A percentile compares a stretch with the other conserved stretches of the same genome.
Conservation (phyloP, 768 basidiomycete species). For the Auricularia sp. region DNA sequence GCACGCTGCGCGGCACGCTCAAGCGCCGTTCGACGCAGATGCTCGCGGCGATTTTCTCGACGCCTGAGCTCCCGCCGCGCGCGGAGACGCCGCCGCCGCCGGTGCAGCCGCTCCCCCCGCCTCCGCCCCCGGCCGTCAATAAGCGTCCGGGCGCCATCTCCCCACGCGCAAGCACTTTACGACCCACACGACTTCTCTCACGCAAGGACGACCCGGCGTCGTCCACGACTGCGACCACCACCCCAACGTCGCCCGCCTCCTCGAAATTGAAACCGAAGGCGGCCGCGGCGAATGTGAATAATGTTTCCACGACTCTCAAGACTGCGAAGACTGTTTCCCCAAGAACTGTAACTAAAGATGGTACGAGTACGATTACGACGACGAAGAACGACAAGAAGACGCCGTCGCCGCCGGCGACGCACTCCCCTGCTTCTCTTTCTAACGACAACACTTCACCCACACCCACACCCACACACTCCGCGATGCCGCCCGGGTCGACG, state of each 20-base stretch:
- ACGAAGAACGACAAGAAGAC: not conserved
- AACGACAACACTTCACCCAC: not conserved
- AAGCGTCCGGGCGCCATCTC: not conserved
- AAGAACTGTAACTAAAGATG: not conserved
- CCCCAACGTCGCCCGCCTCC: no score
- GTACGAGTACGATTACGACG: not conserved
- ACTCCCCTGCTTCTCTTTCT: not conserved
- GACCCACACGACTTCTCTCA: not conserved
- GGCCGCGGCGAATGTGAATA: not conserved
- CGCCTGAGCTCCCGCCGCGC: not conserved
- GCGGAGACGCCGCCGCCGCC: not conserved
- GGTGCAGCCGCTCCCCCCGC: not conserved
- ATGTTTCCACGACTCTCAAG: not conserved
- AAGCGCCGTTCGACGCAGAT: not conserved
- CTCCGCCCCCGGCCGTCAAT: not conserved
- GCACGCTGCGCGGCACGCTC: not conserved
- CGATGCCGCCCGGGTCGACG: constrained; percentile 7
- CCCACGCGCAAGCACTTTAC: not conserved
- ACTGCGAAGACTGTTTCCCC: not conserved
- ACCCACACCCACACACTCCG: not conserved
- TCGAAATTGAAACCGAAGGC: no score
- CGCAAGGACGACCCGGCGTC: not conserved
- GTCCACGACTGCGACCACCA: not conserved
- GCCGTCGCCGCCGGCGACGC: not conserved
- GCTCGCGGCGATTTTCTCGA: not conserved